These are phyloP conservation scores for Actinidia arguta DNA, from an alignment of 179 eudicot genomes.

Conservation along the genomic window DNA sequence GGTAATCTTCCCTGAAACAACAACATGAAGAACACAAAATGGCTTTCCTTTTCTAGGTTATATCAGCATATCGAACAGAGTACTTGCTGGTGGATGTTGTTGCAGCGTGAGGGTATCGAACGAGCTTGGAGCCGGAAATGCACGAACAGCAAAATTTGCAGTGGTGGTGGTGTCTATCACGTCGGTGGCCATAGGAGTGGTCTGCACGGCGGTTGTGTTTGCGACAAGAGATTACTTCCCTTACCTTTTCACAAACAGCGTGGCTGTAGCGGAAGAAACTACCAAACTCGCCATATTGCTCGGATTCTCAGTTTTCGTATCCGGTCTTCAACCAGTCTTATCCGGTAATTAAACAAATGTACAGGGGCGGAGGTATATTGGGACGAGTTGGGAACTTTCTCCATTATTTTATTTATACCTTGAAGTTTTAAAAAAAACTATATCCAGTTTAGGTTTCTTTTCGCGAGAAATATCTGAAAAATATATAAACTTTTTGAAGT, in stretches of 20 bases:
- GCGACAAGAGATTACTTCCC: constrained; percentile 72
- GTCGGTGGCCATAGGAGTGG: constrained; percentile 64
- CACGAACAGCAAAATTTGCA: constrained; percentile 62
- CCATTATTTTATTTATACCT: too few relatives aligned
- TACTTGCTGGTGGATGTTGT: neutral
- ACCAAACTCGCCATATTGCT: constrained; percentile 66
- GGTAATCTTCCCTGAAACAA: constrained; percentile 40
- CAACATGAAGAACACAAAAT: neutral
- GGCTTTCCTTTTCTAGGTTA: neutral
- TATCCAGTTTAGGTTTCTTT: too few relatives aligned
- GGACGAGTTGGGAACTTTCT: too few relatives aligned
- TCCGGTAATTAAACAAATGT: constrained; percentile 50
- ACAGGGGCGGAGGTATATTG: too few relatives aligned
- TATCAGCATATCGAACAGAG: neutral
- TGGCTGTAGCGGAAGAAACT: constrained; percentile 64
- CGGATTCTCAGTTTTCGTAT: constrained; percentile 66
- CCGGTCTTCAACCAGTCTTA: constrained; percentile 86
- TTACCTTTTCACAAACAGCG: constrained; percentile 71
- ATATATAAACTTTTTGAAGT: too few relatives aligned
- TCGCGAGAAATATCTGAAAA: too few relatives aligned
- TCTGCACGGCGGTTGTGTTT: constrained; percentile 51
- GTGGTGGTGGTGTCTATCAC: constrained; percentile 71
- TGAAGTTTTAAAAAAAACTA: too few relatives aligned
- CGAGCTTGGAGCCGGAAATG: constrained; percentile 82
- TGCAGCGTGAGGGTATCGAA: constrained; percentile 86